Evolutionary conservation across 495 filamentous ascomycete genomes (phyloP).

Genomic region (Podospora fimiseda): DNA sequence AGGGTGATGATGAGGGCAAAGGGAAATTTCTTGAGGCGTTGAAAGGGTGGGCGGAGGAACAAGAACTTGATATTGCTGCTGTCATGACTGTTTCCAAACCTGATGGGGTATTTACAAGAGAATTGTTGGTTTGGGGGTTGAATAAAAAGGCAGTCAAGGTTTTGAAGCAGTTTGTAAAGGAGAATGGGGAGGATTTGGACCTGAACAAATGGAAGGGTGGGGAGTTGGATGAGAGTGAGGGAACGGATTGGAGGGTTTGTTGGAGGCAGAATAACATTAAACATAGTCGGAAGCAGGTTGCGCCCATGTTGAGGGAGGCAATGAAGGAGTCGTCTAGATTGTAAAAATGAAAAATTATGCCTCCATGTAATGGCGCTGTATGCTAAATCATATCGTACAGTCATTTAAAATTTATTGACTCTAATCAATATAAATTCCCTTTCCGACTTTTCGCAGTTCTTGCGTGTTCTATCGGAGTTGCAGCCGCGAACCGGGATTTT

Average conservation of each 20-base stretch:
- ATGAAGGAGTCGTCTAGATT: conserved; percentile 38
- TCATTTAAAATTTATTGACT: too few relatives aligned
- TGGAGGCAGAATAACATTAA: conserved; percentile 65
- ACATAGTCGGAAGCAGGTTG: conserved; percentile 83
- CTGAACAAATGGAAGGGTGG: conserved; percentile 50
- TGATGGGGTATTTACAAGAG: conserved; percentile 55
- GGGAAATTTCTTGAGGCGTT: conserved; percentile 27
- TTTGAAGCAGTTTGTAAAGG: conserved; percentile 47
- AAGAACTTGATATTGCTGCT: conserved; percentile 56
- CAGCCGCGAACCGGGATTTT: neutral
- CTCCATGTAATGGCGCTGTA: too few relatives aligned
- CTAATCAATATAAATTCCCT: too few relatives aligned
- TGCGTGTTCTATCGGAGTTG: neutral
- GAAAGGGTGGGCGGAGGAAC: conserved; percentile 48
- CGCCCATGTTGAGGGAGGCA: conserved; percentile 67
- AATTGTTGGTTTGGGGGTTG: conserved; percentile 66
- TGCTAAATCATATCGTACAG: neutral
- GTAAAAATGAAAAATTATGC: conserved; percentile 14
- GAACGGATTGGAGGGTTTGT: conserved; percentile 40
- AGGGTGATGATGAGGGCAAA: conserved; percentile 44
- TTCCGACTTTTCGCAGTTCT: neutral
- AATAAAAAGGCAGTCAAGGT: conserved; percentile 38
- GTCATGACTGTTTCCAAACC: conserved; percentile 70
- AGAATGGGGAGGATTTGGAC: conserved; percentile 43
- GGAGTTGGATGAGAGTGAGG: conserved; percentile 37